Base-by-base conservation (phyloP, 1,139 yeast species). In the Candida glucosophila region DNA sequence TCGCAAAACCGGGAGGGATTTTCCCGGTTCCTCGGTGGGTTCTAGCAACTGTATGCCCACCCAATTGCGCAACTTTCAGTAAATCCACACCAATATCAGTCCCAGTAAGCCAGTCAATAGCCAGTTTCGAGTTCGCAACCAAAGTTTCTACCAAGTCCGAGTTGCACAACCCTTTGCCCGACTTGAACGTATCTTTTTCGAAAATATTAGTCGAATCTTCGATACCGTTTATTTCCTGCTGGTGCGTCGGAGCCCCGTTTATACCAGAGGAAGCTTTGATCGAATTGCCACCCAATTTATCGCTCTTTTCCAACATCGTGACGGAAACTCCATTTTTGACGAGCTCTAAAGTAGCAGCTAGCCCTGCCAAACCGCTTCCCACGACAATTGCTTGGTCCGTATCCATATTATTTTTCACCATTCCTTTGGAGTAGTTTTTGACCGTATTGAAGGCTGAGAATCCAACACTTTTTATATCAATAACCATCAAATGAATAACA, bases 241-340 rank as follows among this genome's bases (percentile, higher is more conserved):
- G 63, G 18, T 31, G 34, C 0, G 65, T 56, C 4, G 58, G 58
- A 2, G 41, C 58, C 0, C 63, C 65, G 35, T 58, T 58, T 19
- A 58, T 58, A 1, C 66, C 66, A 0, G 63, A 56, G 4, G 63
- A 55, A 2, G 66, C 66, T 32, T 54, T 56, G 22, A 48, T 44
- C 11, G 63, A 57, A 34, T 57, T 58, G 4, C 66, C 66, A 4
- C 66, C 66, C 22, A 54, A 31, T 16, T 30, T 39, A 14, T 36
- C 40, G 1, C 55, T 39, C 28, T 58, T 58, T 26, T 58, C 66
- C 4, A 58, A 19, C 5, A 58, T 30, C 1, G 43, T 36, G 5
- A 58, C 63, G 6, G 35, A 32, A 19, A 33, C 32, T n/a, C 55
- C 58, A 3, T 32, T 26, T 20, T 44, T 34, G 18, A 52, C 40